Evolutionary conservation across 2,329 filamentous ascomycete species (phyloP).

Genomic region (Cucurbitaria berberidis): DNA sequence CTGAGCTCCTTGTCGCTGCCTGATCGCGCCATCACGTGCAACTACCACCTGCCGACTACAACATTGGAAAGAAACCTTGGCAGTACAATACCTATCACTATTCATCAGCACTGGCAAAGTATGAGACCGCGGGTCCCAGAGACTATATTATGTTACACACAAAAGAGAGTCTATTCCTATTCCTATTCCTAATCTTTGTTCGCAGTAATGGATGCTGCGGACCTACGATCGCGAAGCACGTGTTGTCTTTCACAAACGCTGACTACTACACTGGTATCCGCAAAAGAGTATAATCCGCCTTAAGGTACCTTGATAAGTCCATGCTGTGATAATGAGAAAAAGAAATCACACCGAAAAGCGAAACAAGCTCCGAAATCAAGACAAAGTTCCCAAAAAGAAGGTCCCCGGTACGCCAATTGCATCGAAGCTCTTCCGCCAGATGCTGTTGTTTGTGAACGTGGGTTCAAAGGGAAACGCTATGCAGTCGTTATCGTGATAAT

Average conservation of each 20-base stretch:
- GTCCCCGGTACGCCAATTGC: slow-evolving; percentile 17
- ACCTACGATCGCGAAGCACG: background rate
- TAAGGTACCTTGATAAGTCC: background rate
- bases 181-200: background rate
- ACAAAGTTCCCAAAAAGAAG: background rate
- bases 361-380: slow-evolving; percentile 10
- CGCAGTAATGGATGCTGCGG: too few species aligned
- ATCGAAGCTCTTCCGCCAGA: slow-evolving; percentile 23
- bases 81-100: too few species aligned
- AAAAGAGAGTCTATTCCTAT: background rate
- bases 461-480: slow-evolving; percentile 42
- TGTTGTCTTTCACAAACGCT: background rate
- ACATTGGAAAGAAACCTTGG: too few species aligned
- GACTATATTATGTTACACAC: background rate
- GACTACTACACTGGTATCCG: background rate
- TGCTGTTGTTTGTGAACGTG: slow-evolving; percentile 30
- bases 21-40: too few species aligned
- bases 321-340: background rate
- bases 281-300: background rate
- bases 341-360: slow-evolving; percentile 25
- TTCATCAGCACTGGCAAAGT: background rate
- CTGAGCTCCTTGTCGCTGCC: too few species aligned
- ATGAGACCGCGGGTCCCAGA: background rate
- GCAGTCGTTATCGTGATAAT: slow-evolving; percentile 44
- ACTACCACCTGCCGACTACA: too few species aligned